Evolutionary conservation across 352 stramenopile species (phyloP), one percentile per base, ranked within the genome.

Genomic region (Thraustotheca clavata): DNA sequence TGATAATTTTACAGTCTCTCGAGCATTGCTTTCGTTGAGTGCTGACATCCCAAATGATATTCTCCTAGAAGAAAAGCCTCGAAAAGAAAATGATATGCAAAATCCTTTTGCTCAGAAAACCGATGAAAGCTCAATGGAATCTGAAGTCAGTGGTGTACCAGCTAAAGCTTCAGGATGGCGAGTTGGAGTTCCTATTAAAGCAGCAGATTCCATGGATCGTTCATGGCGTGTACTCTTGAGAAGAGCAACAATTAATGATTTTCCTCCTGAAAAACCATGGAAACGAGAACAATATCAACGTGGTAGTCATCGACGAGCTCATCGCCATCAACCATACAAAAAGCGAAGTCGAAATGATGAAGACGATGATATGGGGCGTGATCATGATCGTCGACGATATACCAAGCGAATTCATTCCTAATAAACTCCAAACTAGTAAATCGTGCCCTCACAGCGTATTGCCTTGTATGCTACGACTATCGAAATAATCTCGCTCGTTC

Each of bases 201-300:
- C 77, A 52, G 71, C 74, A 14, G 57, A 65, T 35, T 32, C 52
- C 57, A 54, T 55, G 57, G 57, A 65, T 68, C 87, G 88, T 69
- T 77, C 74, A 34, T 93, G 83, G 83, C 76, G 83, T 6, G 16
- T 93, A 22, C 62, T 93, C 24, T 50, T 93, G 50, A 81, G 83
- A 41, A 77, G 75, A 29, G 83, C 83, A 5, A 93, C 81, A 0
- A 71, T 76, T 32, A 78, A 91, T 22, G 83, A 93, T 49, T 91
- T 93, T 60, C 83, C 83, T 26, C 70, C 83, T 0, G 83, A 93
- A 67, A 93, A 93, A 66, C 66, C 73, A 9, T 69, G 77, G 36
- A 88, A 88, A n/a, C 60, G 48, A 49, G 12, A 60, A 6, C 47
- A 60, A 49, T 71, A 71, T 48, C 48, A 63, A 2, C 52, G 57